phyloP scores from a whole-genome alignment of 83 land plant species.

The Thuja plicata region DNA sequence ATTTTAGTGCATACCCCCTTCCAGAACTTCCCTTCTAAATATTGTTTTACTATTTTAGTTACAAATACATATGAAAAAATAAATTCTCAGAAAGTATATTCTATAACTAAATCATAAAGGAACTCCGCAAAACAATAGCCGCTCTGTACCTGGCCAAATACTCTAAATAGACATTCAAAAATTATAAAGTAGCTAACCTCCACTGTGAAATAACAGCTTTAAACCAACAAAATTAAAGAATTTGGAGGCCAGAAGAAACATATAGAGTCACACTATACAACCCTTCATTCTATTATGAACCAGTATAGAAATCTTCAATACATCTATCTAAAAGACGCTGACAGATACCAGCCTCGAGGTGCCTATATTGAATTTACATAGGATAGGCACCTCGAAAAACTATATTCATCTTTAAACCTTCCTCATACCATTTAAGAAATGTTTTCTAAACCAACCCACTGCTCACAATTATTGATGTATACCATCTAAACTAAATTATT shows the following conservation, averaged over 20 bases:
- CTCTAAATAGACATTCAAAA: neutral
- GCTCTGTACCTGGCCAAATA: neutral
- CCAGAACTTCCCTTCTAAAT: neutral
- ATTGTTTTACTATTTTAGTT: neutral
- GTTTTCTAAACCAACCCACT: neutral
- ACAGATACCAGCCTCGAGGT: no score
- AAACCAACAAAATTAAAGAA: neutral
- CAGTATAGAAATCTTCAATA: no score
- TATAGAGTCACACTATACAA: no score
- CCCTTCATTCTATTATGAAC: no score
- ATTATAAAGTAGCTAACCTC: neutral
- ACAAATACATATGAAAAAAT: no score
- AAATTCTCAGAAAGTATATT: neutral
- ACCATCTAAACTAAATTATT: neutral
- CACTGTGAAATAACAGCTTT: neutral
- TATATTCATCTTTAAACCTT: no score
- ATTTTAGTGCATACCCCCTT: neutral
- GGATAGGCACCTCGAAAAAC: no score
- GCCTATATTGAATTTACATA: no score
- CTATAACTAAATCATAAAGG: no score
- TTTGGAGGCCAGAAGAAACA: no score
- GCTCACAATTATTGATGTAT: neutral
- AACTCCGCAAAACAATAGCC: neutral
- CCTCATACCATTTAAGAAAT: neutral
- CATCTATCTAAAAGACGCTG: no score